These are phyloP conservation scores for Diaporthe helianthi DNA, from an alignment of 2,329 filamentous ascomycete species.

Conservation along the genomic window DNA sequence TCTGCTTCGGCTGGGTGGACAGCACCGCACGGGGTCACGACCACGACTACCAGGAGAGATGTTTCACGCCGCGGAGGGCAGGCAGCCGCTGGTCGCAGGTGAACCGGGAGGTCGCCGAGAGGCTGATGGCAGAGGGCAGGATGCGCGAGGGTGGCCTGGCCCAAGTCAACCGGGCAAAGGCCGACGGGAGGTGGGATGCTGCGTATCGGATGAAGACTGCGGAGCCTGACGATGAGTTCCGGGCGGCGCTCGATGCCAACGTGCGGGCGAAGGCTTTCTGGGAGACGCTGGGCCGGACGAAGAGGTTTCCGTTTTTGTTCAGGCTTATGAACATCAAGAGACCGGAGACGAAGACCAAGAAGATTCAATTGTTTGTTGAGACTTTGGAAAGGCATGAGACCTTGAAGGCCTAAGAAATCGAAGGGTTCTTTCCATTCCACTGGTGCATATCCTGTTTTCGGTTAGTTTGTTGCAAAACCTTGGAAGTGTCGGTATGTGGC, in stretches of 20 bases:
- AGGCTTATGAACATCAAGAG: conserved; percentile 16
- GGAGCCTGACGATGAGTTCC: conserved; percentile 18
- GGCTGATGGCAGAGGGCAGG: conserved; percentile 2
- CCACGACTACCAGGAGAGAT: conserved; percentile 1
- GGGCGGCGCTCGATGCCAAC: conserved; percentile 18
- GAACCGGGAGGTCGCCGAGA: conserved; percentile 13
- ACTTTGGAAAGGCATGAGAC: conserved; percentile 12
- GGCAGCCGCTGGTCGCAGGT: conserved; percentile 25
- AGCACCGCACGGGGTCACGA: conserved; percentile 5
- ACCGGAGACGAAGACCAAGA: conserved; percentile 20
- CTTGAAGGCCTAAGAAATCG: not conserved
- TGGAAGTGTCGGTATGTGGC: not conserved
- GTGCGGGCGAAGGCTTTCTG: conserved; percentile 12
- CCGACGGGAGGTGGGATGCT: conserved; percentile 25
- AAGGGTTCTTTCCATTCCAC: not conserved
- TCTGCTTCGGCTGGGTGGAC: conserved; percentile 21
- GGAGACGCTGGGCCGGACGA: conserved; percentile 13
- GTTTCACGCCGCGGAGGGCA: conserved; percentile 14
- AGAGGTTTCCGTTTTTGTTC: conserved; percentile 19
- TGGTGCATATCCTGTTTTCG: not conserved
- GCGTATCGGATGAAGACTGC: conserved; percentile 24
- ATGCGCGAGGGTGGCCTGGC: conserved; percentile 15
- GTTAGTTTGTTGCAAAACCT: not conserved
- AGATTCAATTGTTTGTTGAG: conserved; percentile 8
- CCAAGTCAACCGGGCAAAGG: conserved; percentile 9